Percentiles rank a stretch among this genome's conserved stretches.
Evolutionary conservation across 2,329 filamentous ascomycete genomes (phyloP).

Genomic region (Fusarium phyllophilum): DNA sequence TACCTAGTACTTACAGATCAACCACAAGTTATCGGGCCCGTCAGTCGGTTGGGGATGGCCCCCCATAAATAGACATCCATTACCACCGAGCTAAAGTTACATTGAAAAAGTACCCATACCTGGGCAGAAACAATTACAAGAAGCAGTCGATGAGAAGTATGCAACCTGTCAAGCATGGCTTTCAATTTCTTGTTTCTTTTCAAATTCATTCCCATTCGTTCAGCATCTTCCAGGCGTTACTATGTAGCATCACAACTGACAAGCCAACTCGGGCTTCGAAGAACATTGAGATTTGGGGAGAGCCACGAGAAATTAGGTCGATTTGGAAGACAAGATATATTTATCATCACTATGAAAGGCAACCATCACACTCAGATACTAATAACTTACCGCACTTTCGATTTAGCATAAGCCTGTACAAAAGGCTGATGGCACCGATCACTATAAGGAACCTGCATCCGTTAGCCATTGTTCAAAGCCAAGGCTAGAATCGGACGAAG

Average conservation of each 20-base stretch:
- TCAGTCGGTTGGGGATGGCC: not conserved
- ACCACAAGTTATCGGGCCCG: not conserved
- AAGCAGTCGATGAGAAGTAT: not conserved
- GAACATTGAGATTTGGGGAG: not conserved
- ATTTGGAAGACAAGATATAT: not conserved
- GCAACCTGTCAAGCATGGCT: not conserved
- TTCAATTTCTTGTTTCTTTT: not conserved
- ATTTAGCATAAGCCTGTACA: not conserved
- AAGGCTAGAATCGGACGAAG: not conserved
- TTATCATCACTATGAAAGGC: not conserved
- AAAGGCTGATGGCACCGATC: not conserved
- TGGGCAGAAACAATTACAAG: not conserved
- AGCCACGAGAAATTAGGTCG: not conserved
- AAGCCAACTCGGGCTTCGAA: not conserved
- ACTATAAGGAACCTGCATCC: conserved; percentile 2
- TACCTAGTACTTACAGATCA: not conserved
- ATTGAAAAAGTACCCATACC: too few species aligned
- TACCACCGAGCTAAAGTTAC: not conserved
- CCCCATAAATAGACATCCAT: not conserved
- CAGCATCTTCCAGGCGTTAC: not conserved
- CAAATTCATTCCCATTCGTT: not conserved
- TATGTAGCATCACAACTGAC: not conserved
- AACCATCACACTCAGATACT: not conserved
- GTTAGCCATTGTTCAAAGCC: conserved; percentile 19
- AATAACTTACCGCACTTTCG: not conserved